phyloP scores from a whole-genome alignment of 257 asterid species.

The Knoxia roxburghii region DNA sequence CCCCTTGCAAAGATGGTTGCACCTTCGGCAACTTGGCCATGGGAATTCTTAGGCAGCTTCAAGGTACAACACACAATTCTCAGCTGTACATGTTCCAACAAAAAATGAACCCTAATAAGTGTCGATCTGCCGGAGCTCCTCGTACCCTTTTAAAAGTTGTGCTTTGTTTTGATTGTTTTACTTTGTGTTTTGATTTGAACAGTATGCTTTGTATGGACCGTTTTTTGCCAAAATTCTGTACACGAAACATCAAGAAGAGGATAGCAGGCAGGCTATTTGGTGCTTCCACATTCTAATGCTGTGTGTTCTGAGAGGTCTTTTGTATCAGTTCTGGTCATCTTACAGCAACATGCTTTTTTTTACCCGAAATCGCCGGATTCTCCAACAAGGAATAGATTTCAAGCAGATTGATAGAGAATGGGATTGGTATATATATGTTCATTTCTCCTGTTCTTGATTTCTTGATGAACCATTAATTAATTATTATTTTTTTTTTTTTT shows the following conservation, averaged over 20 bases:
- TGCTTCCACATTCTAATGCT: slow-evolving; percentile 51
- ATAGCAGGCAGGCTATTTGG: slow-evolving; percentile 37
- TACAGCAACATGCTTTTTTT: slow-evolving; percentile 66
- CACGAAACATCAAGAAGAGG: slow-evolving; percentile 43
- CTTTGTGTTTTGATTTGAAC: no score
- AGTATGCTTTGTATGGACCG: slow-evolving; percentile 53
- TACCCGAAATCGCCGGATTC: slow-evolving; percentile 58
- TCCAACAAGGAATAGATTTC: slow-evolving; percentile 62
- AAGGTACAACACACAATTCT: slow-evolving; percentile 39
- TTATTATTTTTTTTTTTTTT: background rate
- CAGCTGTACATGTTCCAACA: no score
- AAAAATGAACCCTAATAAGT: no score
- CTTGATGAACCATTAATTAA: background rate
- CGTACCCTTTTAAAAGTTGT: no score
- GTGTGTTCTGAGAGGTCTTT: slow-evolving; percentile 39
- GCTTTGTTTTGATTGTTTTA: background rate
- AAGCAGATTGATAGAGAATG: slow-evolving; percentile 84
- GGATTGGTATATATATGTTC: slow-evolving; percentile 46
- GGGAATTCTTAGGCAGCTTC: slow-evolving; percentile 56
- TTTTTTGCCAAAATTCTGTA: slow-evolving; percentile 56
- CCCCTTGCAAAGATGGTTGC: slow-evolving; percentile 38
- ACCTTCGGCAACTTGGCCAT: slow-evolving; percentile 66
- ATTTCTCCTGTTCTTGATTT: background rate
- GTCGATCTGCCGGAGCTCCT: no score
- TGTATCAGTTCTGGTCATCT: slow-evolving; percentile 53